Conservation (phyloP, 2,329 filamentous ascomycete genomes). For the Diplodia corticola region DNA sequence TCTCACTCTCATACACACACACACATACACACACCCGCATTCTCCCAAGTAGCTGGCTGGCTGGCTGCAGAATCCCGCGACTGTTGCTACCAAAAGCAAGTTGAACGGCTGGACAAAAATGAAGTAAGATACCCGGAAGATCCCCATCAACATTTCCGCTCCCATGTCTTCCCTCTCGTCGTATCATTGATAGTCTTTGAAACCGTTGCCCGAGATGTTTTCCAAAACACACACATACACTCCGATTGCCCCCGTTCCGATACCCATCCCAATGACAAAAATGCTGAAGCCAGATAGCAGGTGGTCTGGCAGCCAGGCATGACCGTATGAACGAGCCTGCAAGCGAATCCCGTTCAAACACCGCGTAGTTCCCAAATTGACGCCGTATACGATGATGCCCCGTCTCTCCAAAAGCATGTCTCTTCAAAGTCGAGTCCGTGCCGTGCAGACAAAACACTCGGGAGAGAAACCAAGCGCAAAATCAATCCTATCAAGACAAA, state of each 20-base stretch:
- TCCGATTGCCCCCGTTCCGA: not conserved
- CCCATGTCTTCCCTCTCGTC: not conserved
- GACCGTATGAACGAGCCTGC: not conserved
- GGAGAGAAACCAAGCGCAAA: not conserved
- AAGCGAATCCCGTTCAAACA: not conserved
- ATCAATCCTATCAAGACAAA: slow-evolving; percentile 18
- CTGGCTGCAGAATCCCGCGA: not conserved
- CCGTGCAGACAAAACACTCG: not conserved
- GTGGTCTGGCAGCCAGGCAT: not conserved
- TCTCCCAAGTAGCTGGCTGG: not conserved
- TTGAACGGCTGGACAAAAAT: not conserved
- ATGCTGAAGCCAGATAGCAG: not conserved
- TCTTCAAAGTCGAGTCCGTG: not conserved
- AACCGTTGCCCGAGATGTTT: not conserved
- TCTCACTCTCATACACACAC: not conserved
- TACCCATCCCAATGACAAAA: slow-evolving; percentile 1
- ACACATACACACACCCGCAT: not conserved
- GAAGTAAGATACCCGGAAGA: not conserved
- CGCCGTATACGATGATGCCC: not conserved
- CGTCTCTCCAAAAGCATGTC: not conserved
- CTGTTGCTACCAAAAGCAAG: not conserved
- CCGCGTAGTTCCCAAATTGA: not conserved
- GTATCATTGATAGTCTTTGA: not conserved
- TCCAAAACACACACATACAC: not conserved
- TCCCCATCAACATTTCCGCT: not conserved